Conservation (phyloP, 108 stramenopile species). For the Cyclotella baltica region DNA sequence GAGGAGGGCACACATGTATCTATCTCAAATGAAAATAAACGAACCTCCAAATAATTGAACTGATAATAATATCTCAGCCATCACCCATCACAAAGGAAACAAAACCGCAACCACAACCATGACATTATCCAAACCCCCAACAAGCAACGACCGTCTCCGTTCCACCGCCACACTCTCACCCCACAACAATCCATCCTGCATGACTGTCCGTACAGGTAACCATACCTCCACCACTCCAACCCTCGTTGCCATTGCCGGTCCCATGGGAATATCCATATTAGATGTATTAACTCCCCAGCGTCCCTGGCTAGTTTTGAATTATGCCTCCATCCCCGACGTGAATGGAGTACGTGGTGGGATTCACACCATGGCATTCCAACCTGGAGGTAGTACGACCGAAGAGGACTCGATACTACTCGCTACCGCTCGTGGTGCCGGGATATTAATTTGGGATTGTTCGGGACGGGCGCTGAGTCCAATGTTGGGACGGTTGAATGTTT, state of each 20-base stretch:
- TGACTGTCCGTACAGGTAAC: conserved; percentile 24
- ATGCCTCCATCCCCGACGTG: conserved; percentile 14
- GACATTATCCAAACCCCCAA: background rate
- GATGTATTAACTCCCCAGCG: conserved; percentile 32
- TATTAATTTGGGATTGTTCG: conserved; percentile 81
- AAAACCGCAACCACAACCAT: background rate
- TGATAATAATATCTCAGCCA: background rate
- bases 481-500: conserved; percentile 63
- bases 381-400: background rate
- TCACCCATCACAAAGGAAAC: conserved; percentile 21
- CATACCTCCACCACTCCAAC: background rate
- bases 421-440: conserved; percentile 70
- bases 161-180: conserved; percentile 22
- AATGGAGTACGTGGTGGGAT: conserved; percentile 18
- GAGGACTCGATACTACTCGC: conserved; percentile 57
- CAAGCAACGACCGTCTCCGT: conserved; percentile 20
- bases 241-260: conserved; percentile 38
- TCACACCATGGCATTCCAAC: conserved; percentile 45
- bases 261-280: conserved; percentile 39
- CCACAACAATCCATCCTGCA: conserved; percentile 25
- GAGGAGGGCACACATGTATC: too few species aligned
- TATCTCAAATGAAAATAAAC: too few species aligned
- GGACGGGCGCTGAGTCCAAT: conserved; percentile 76
- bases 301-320: conserved; percentile 39
- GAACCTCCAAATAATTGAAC: too few species aligned